phyloP scores from a whole-genome alignment of 202 grass and related monocot species.

The Dendrocalamus latiflorus region DNA sequence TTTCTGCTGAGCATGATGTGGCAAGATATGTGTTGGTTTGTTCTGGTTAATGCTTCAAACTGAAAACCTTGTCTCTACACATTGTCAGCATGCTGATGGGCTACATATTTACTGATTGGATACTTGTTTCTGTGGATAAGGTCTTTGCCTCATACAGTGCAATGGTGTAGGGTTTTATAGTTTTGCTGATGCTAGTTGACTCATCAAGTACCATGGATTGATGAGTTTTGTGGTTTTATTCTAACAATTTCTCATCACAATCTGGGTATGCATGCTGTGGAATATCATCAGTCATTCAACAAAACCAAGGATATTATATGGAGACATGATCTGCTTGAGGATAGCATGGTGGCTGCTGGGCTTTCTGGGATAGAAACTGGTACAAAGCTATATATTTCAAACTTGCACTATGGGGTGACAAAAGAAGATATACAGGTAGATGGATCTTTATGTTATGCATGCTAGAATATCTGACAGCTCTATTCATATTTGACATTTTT shows the following conservation, averaged over 20 bases:
- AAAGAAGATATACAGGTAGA: conserved; percentile 91
- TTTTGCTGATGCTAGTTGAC: conserved; percentile 42
- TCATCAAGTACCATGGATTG: conserved; percentile 35
- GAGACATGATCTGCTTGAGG: conserved; percentile 88
- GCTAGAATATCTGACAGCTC: background rate
- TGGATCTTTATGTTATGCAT: conserved; percentile 30
- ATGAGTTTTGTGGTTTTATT: conserved; percentile 39
- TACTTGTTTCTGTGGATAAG: too few relatives aligned
- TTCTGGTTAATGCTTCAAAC: too few relatives aligned
- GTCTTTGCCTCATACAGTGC: too few relatives aligned
- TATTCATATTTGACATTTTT: conserved; percentile 3
- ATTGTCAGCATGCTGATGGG: too few relatives aligned
- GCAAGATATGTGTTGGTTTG: too few relatives aligned
- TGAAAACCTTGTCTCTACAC: too few relatives aligned
- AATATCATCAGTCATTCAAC: conserved; percentile 87
- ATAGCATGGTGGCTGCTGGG: conserved; percentile 68
- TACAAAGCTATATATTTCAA: too few relatives aligned
- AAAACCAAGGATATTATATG: conserved; percentile 71
- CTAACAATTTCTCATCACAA: conserved; percentile 52
- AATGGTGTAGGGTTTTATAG: too few relatives aligned
- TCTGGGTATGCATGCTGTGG: conserved; percentile 43
- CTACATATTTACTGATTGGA: too few relatives aligned
- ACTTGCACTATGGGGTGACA: conserved; percentile 93
- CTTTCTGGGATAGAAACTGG: conserved; percentile 82
- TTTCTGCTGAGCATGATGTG: too few relatives aligned